Conservation (phyloP, 78 protist species). For the Emiliania huxleyi region DNA sequence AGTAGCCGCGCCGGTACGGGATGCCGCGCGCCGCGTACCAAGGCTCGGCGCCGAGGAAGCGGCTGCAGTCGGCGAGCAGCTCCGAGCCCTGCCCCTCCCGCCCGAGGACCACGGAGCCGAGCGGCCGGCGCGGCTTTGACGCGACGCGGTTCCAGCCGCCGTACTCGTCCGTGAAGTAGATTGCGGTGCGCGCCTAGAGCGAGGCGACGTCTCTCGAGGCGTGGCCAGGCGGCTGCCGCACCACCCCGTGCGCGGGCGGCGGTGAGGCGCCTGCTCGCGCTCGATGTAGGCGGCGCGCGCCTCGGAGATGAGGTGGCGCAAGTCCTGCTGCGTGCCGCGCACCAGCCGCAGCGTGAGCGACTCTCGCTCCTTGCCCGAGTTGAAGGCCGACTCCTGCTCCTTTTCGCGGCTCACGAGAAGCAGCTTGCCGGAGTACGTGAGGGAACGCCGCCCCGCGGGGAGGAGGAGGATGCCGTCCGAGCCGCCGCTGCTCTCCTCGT, state of each 20-base stretch:
- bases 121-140: not conserved
- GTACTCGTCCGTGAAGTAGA: not conserved
- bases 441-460: not conserved
- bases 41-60: conserved; percentile 49
- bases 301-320: not conserved
- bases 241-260: too few species aligned
- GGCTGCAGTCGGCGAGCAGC: conserved; percentile 53
- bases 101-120: not conserved
- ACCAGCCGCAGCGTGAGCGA: not conserved
- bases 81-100: not conserved
- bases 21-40: conserved; percentile 80
- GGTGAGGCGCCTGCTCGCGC: too few species aligned
- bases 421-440: not conserved
- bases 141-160: not conserved
- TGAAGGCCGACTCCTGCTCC: not conserved
- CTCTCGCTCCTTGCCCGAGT: not conserved
- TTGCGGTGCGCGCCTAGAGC: not conserved
- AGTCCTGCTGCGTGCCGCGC: not conserved
- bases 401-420: not conserved
- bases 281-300: not conserved
- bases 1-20: conserved; percentile 87
- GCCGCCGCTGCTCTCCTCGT: not conserved
- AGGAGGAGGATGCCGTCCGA: not conserved
- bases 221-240: too few species aligned
- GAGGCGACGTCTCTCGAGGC: too few species aligned